phyloP scores from a whole-genome alignment of 345 rosid species.

The Pseudoturritis turrita region DNA sequence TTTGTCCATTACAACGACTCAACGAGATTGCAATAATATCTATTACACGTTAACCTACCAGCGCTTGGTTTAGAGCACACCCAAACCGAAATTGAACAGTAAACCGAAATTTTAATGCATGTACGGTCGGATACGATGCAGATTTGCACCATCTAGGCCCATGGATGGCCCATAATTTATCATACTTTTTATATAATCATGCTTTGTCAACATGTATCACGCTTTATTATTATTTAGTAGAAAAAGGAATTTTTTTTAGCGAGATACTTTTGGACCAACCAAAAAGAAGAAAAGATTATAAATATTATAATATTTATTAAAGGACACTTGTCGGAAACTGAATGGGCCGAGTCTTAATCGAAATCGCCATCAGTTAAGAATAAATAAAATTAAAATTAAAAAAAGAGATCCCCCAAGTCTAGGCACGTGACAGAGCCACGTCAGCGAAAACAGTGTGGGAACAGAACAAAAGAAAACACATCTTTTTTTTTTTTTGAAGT shows the following conservation, averaged over 20 bases:
- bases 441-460: constrained; percentile 17
- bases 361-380: constrained; percentile 26
- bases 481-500: constrained; percentile 13
- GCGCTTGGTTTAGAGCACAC: neutral
- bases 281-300: neutral
- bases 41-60: neutral
- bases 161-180: neutral
- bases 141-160: neutral
- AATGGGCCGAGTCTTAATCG: constrained; percentile 34
- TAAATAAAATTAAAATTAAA: neutral
- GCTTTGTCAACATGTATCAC: neutral
- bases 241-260: constrained; percentile 1
- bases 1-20: neutral
- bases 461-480: constrained; percentile 36
- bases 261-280: constrained; percentile 25
- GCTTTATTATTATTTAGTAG: constrained; percentile 6
- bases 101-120: too few relatives aligned
- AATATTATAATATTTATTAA: neutral
- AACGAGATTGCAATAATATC: too few relatives aligned
- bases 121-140: neutral
- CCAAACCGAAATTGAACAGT: neutral
- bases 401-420: neutral
- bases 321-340: constrained; percentile 3
- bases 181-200: neutral
- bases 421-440: constrained; percentile 35